phyloP scores from a whole-genome alignment of 495 filamentous ascomycete genomes.

The Penicillium pulvis region DNA sequence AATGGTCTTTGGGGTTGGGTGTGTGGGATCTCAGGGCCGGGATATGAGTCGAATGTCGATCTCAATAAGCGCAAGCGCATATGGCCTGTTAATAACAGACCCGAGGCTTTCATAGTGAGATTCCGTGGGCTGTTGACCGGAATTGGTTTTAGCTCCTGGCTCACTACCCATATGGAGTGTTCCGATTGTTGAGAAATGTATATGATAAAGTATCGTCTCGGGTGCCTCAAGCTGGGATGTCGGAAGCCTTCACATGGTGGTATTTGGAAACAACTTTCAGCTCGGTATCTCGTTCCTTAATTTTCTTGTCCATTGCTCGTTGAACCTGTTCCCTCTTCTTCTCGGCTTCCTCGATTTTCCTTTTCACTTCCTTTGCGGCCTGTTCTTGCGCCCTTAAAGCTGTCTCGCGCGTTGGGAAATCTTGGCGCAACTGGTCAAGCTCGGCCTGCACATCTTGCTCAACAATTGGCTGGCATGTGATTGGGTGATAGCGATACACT shows the following conservation, averaged over 20 bases:
- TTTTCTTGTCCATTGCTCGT: conserved; percentile 48
- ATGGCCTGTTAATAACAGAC: not conserved
- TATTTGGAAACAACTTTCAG: conserved; percentile 50
- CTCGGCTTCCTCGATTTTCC: conserved; percentile 41
- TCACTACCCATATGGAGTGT: not conserved
- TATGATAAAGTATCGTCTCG: not conserved
- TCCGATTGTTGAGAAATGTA: not conserved
- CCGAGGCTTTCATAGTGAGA: not conserved
- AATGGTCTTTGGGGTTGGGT: not conserved
- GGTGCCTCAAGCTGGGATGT: conserved; percentile 32
- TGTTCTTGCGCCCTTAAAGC: conserved; percentile 45
- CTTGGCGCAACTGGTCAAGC: conserved; percentile 41
- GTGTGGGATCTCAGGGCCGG: not conserved
- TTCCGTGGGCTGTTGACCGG: not conserved
- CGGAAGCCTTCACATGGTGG: conserved; percentile 41
- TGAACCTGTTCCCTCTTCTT: conserved; percentile 46
- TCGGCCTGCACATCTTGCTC: conserved; percentile 31
- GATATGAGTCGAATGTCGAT: not conserved
- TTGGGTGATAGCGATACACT: conserved; percentile 39
- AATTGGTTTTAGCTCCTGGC: not conserved
- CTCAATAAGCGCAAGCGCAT: not conserved
- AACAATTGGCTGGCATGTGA: conserved; percentile 42
- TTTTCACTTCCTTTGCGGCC: conserved; percentile 41
- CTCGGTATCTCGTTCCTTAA: conserved; percentile 48
- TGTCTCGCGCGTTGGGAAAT: conserved; percentile 39